Evolutionary conservation across 2,329 filamentous ascomycete species (phyloP).

Genomic region (Penicillium paneum): DNA sequence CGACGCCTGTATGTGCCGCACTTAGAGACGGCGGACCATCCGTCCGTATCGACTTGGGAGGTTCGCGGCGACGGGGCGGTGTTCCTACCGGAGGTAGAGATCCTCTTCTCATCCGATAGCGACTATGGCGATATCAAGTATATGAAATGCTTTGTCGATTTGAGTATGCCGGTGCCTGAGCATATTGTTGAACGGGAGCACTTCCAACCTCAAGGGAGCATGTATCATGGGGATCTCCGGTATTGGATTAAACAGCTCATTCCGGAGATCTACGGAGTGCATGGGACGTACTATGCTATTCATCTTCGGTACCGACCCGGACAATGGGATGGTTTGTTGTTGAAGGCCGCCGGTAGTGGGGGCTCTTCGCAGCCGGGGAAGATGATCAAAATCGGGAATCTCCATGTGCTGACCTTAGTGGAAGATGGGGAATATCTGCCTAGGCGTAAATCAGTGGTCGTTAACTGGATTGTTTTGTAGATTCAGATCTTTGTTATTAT

Average conservation of each 20-base stretch:
- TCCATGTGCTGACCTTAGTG: background rate
- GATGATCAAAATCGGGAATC: background rate
- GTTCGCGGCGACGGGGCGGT: background rate
- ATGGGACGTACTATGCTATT: background rate
- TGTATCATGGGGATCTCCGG: background rate
- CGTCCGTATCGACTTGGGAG: background rate
- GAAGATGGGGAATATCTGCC: background rate
- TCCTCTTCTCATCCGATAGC: background rate
- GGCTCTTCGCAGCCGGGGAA: background rate
- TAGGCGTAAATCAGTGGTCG: background rate
- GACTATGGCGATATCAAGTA: background rate
- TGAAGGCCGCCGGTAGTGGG: background rate
- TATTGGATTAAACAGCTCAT: background rate
- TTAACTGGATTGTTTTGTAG: background rate
- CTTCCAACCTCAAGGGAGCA: background rate
- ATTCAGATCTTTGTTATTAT: too few relatives aligned
- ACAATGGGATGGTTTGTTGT: background rate
- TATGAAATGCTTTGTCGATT: background rate
- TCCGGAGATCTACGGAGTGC: background rate
- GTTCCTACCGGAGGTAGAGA: background rate
- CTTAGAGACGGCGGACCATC: background rate
- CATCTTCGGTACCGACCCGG: background rate
- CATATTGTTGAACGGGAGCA: background rate
- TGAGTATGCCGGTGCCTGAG: background rate
- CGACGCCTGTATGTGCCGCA: background rate